phyloP scores from a whole-genome alignment of 257 asterid genomes.

The Schizonepeta tenuifolia region DNA sequence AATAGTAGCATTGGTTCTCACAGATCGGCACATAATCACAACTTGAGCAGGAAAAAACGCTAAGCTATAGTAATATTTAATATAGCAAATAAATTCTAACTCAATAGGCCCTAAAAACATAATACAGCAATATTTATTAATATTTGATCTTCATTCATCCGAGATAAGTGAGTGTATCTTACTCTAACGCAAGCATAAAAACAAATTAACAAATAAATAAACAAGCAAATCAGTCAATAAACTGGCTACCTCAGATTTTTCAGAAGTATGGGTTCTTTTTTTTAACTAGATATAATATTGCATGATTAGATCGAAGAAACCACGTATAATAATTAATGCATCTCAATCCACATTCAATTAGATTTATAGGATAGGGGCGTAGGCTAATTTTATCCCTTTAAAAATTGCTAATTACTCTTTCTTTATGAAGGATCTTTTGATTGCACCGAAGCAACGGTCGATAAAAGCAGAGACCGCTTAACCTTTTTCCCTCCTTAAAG shows the following conservation, averaged over 20 bases:
- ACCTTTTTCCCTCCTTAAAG: slow-evolving; percentile 40
- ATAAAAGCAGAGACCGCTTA: slow-evolving; percentile 46
- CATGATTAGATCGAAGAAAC: no score
- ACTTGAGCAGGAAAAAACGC: not conserved
- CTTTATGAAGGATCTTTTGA: slow-evolving; percentile 23
- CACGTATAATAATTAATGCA: not conserved
- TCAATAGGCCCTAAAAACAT: not conserved
- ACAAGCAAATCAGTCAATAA: not conserved
- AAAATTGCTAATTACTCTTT: not conserved
- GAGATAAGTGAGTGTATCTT: not conserved
- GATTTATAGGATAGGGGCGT: slow-evolving; percentile 14
- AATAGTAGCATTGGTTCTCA: not conserved
- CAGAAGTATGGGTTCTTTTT: no score
- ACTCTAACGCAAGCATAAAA: not conserved
- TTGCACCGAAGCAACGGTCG: slow-evolving; percentile 56
- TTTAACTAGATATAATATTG: no score
- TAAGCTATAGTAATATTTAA: not conserved
- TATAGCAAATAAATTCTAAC: not conserved
- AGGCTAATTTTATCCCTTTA: slow-evolving; percentile 11
- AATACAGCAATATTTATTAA: not conserved
- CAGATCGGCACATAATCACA: slow-evolving; percentile 1
- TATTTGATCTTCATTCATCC: not conserved
- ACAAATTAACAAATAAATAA: no score
- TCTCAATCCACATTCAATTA: not conserved
- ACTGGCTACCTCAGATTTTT: not conserved